A percentile compares a stretch with the other conserved stretches of the same genome.
Evolutionary conservation across 2,329 filamentous ascomycete genomes (phyloP).

Genomic region (Chrysoporthe cubensis): DNA sequence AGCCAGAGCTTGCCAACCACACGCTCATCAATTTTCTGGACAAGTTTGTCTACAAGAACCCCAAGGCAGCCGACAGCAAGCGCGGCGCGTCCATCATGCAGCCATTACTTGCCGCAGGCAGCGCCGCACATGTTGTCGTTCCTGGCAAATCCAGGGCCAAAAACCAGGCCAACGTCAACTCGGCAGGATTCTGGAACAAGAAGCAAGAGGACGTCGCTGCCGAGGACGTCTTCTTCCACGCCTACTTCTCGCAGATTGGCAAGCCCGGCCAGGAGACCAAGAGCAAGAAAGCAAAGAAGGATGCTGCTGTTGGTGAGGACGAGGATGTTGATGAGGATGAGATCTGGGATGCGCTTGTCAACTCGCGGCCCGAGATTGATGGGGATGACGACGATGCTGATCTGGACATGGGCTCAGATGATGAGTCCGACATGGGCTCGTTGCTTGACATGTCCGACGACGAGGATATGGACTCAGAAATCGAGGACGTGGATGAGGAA

Average conservation of each 20-base stretch:
- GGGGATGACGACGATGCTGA: constrained; percentile 57
- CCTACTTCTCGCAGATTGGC: constrained; percentile 83
- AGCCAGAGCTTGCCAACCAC: constrained; percentile 88
- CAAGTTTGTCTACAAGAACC: constrained; percentile 96
- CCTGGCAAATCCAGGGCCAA: constrained; percentile 52
- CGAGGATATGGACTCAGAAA: constrained; percentile 43
- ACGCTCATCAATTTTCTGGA: constrained; percentile 95
- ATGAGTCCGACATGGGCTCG: constrained; percentile 45
- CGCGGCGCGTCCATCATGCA: constrained; percentile 96
- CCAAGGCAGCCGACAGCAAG: constrained; percentile 69
- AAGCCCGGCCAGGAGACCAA: constrained; percentile 62
- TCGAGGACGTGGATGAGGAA: constrained; percentile 45
- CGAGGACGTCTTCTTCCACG: constrained; percentile 97
- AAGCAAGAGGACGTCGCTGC: constrained; percentile 84
- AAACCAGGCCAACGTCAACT: constrained; percentile 66
- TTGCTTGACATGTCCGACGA: constrained; percentile 40
- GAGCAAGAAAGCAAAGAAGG: constrained; percentile 34
- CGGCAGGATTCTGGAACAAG: constrained; percentile 88
- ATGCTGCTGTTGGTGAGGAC: constrained; percentile 52
- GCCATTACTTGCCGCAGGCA: constrained; percentile 65
- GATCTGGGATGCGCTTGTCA: constrained; percentile 89
- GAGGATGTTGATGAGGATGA: constrained; percentile 73
- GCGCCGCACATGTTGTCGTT: constrained; percentile 60
- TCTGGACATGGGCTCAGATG: constrained; percentile 50
- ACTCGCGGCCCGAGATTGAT: constrained; percentile 77